A percentile compares a stretch with the other conserved stretches of the same genome.
Conservation (phyloP, 768 basidiomycete genomes). For the Lactarius trivialis region DNA sequence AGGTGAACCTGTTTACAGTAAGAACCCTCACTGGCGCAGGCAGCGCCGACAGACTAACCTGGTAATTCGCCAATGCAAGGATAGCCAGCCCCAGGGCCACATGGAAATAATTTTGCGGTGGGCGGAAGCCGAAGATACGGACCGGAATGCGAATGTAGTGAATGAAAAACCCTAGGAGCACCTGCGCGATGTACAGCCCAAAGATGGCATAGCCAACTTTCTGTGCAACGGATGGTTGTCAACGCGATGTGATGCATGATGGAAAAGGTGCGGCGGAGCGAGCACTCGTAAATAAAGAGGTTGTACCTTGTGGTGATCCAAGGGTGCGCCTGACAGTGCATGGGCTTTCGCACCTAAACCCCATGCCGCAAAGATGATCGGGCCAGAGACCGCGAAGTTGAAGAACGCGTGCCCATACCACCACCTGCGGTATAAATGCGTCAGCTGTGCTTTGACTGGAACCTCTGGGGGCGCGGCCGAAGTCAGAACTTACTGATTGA, state of each 20-base stretch:
- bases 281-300: background rate
- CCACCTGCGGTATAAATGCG: constrained; percentile 3
- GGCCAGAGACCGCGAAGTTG: constrained; percentile 35
- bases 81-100: constrained; percentile 48
- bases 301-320: constrained; percentile 37
- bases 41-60: constrained; percentile 26
- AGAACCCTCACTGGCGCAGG: background rate
- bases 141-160: constrained; percentile 45
- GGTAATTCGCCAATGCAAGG: constrained; percentile 45
- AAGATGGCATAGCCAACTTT: constrained; percentile 47
- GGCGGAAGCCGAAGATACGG: constrained; percentile 30
- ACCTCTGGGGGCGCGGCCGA: background rate
- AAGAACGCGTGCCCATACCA: constrained; percentile 8
- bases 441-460: background rate
- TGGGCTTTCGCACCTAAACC: constrained; percentile 30
- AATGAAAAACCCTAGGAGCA: constrained; percentile 42
- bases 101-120: constrained; percentile 38
- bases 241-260: background rate
- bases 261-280: background rate
- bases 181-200: constrained; percentile 47
- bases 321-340: background rate
- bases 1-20: constrained; percentile 2
- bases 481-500: constrained; percentile 4
- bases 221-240: constrained; percentile 28
- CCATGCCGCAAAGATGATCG: constrained; percentile 49